Evolutionary conservation across 2,329 filamentous ascomycete species (phyloP), one percentile per base, ranked within the genome.

Genomic region (Eutypa lata): DNA sequence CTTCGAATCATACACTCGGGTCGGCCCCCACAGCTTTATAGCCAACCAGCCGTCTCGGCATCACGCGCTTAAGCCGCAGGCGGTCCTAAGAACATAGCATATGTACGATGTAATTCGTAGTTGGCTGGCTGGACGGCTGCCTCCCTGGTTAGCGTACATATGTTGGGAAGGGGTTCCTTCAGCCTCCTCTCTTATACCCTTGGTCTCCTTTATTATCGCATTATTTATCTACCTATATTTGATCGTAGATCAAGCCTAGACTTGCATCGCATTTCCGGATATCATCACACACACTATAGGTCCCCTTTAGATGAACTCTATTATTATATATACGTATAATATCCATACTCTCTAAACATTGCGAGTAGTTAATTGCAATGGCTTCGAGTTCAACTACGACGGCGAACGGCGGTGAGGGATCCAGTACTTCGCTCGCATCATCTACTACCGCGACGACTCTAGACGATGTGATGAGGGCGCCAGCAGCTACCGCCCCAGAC

Each of bases 391-490:
- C 22, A 47, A 40, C 26, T 45, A 21, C 21, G 24, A 28, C 35
- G 26, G 46, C 42, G 13, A 53, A 54, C n/a, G 46, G 45, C 51
- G 48, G 48, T 42, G 54, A 57, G 48, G 52, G 54, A 16, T 22
- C 52, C 28, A 52, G 50, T 19, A 49, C 50, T 24, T 49, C 40
- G 48, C 50, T 38, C n/a, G n/a, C 52, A 22, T 19, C 26, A 31
- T 10, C n/a, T 31, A 37, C 26, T 40, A 53, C 44, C 26, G 40
- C 37, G 16, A 51, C 33, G 48, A 72, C 73, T n/a, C 60, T 76
- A 18, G 65, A 60, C 54, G 72, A 73, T 52, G 68, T 68, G 46
- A 74, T 76, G 71, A 67, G 72, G 54, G 68, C 63, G n/a, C 72
- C 73, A 3, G 70, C 71, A 8, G 64, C 64, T 1, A 68, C 55